These are phyloP conservation scores for Salvia hispanica DNA, from an alignment of 257 asterid species.

Conservation along the genomic window DNA sequence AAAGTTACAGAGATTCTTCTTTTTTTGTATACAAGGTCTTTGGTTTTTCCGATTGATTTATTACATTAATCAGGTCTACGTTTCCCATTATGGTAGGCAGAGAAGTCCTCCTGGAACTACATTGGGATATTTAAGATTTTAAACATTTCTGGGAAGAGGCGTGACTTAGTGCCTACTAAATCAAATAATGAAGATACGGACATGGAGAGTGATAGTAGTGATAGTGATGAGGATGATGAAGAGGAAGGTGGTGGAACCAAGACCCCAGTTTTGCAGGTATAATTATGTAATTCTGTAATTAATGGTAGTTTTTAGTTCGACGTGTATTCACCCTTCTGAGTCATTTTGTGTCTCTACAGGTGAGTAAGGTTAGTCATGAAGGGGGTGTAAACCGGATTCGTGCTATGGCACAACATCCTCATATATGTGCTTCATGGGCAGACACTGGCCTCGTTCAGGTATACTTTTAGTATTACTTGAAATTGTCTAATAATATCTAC, in stretches of 20 bases:
- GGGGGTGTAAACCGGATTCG: slow-evolving; percentile 91
- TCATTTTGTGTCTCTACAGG: slow-evolving; percentile 39
- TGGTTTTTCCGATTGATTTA: neutral
- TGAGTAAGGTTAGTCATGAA: slow-evolving; percentile 66
- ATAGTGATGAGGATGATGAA: slow-evolving; percentile 75
- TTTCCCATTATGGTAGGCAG: slow-evolving; percentile 56
- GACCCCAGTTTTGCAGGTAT: slow-evolving; percentile 72
- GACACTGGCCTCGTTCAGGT: slow-evolving; percentile 91
- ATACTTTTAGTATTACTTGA: neutral
- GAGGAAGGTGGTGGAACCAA: slow-evolving; percentile 54
- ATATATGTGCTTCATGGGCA: slow-evolving; percentile 94
- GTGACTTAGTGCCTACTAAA: slow-evolving; percentile 63
- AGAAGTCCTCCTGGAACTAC: slow-evolving; percentile 64
- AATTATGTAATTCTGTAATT: neutral
- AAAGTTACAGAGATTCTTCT: neutral
- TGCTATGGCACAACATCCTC: slow-evolving; percentile 84
- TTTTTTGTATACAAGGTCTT: neutral
- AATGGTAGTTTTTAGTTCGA: neutral
- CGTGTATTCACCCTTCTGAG: slow-evolving; percentile 7
- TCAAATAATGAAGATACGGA: slow-evolving; percentile 54
- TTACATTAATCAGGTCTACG: slow-evolving; percentile 6
- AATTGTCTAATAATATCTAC: no score
- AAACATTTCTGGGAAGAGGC: slow-evolving; percentile 85
- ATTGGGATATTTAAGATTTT: slow-evolving; percentile 74
- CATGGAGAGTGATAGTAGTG: slow-evolving; percentile 83